These are phyloP conservation scores for Cryphonectria japonica DNA, from an alignment of 2,329 filamentous ascomycete species.

Conservation along the genomic window DNA sequence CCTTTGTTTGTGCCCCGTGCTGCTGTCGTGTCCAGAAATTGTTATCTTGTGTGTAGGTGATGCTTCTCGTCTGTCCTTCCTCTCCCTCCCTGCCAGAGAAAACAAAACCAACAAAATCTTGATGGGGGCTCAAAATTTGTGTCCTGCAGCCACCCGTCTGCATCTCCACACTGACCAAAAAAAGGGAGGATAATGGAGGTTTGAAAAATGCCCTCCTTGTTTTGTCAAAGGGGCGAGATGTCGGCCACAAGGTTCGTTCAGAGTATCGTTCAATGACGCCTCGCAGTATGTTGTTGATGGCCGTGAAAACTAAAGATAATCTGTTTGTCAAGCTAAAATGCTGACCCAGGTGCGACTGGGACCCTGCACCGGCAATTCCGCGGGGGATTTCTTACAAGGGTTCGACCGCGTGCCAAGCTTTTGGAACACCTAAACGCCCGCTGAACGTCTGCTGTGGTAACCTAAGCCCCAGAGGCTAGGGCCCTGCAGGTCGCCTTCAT, in stretches of 20 bases:
- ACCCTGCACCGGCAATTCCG: not conserved
- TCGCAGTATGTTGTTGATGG: not conserved
- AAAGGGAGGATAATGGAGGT: not conserved
- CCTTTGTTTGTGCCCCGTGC: not conserved
- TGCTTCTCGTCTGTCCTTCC: not conserved
- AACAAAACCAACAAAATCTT: not conserved
- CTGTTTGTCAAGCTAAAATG: not conserved
- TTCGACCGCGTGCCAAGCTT: not conserved
- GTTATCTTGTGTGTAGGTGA: not conserved
- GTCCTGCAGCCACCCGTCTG: not conserved
- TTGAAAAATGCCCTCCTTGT: not conserved
- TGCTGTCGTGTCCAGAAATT: not conserved
- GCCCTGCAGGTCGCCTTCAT: constrained; percentile 1
- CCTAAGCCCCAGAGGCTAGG: not conserved
- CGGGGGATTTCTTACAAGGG: not conserved
- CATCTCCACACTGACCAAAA: not conserved
- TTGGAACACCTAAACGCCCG: not conserved
- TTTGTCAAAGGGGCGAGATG: not conserved
- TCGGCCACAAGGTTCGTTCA: not conserved
- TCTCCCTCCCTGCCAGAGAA: not conserved
- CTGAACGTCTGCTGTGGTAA: not conserved
- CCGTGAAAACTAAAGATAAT: not conserved
- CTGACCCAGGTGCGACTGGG: not conserved
- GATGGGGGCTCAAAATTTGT: not conserved
- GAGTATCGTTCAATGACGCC: not conserved